Evolutionary conservation across 2,329 filamentous ascomycete genomes (phyloP).

Genomic region (Fusarium concolor): DNA sequence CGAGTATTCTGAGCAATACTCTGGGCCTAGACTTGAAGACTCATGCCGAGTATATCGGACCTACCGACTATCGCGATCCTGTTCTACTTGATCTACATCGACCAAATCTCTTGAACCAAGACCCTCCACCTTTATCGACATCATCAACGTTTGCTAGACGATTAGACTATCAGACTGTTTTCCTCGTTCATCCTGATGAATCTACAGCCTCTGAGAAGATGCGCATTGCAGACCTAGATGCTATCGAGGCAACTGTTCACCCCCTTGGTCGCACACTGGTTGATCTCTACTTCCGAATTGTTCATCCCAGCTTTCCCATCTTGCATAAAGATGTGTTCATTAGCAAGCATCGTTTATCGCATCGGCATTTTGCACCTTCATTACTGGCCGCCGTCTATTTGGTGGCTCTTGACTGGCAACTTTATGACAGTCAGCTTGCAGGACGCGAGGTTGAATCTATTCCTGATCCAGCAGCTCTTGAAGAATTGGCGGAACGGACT

Average conservation of each 20-base stretch:
- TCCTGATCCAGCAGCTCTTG: conserved; percentile 49
- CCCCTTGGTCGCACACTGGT: conserved; percentile 73
- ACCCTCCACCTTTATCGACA: conserved; percentile 4
- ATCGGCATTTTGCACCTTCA: conserved; percentile 69
- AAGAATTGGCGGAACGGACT: conserved; percentile 56
- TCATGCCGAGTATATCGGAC: conserved; percentile 70
- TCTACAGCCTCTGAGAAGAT: conserved; percentile 55
- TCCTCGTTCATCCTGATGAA: conserved; percentile 53
- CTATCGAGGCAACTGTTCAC: conserved; percentile 71
- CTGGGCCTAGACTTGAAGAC: conserved; percentile 68
- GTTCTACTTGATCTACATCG: conserved; percentile 67
- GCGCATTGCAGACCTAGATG: conserved; percentile 55
- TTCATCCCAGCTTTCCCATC: conserved; percentile 69
- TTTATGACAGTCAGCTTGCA: conserved; percentile 65
- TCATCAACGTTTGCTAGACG: conserved; percentile 47
- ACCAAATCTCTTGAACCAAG: conserved; percentile 56
- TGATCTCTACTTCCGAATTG: conserved; percentile 73
- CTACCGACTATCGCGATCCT: conserved; percentile 69
- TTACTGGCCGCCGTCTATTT: conserved; percentile 71
- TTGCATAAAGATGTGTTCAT: conserved; percentile 71
- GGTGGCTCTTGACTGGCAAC: conserved; percentile 71
- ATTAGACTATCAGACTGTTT: conserved; percentile 52
- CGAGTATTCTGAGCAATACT: conserved; percentile 54
- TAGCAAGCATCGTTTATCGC: conserved; percentile 68
- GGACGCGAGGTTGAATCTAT: conserved; percentile 48